Evolutionary conservation across 768 basidiomycete genomes (phyloP).

Genomic region (Rhizopogon salebrosus): DNA sequence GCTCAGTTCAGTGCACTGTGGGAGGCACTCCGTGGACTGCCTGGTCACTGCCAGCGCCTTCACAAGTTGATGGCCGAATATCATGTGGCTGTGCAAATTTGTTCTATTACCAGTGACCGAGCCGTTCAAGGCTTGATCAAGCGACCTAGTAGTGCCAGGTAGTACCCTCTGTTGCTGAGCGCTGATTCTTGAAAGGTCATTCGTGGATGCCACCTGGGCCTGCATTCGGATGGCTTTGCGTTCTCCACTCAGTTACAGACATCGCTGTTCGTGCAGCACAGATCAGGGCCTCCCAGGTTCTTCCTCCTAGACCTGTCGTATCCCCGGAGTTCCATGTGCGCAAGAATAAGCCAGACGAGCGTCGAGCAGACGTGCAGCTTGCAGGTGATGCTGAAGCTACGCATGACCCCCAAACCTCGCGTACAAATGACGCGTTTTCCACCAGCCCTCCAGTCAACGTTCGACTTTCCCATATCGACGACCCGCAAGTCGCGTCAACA

Average conservation of each 20-base stretch:
- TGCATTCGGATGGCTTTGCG: slow-evolving; percentile 69
- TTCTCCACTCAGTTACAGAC: slow-evolving; percentile 52
- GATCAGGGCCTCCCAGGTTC: slow-evolving; percentile 42
- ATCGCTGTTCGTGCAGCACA: slow-evolving; percentile 61
- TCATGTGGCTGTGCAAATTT: slow-evolving; percentile 14
- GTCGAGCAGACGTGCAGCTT: background rate
- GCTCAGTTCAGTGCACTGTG: background rate
- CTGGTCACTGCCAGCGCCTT: no score
- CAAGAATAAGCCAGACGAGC: background rate
- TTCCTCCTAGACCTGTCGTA: slow-evolving; percentile 2
- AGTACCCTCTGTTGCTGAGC: background rate
- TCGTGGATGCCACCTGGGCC: slow-evolving; percentile 60
- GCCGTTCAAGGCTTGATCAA: background rate
- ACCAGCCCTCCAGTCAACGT: background rate
- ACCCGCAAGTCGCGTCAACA: background rate
- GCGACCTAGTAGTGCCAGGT: no score
- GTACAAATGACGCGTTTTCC: background rate
- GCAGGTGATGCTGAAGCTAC: background rate
- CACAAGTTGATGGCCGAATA: no score
- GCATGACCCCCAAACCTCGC: background rate
- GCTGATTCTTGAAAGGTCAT: background rate
- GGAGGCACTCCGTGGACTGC: no score
- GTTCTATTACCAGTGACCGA: background rate
- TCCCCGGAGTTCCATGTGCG: background rate
- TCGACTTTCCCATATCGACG: background rate